A percentile compares a stretch with the other conserved stretches of the same genome.
Conservation (phyloP, 441 rosid species). For the Pelargonium cotyledonis region DNA sequence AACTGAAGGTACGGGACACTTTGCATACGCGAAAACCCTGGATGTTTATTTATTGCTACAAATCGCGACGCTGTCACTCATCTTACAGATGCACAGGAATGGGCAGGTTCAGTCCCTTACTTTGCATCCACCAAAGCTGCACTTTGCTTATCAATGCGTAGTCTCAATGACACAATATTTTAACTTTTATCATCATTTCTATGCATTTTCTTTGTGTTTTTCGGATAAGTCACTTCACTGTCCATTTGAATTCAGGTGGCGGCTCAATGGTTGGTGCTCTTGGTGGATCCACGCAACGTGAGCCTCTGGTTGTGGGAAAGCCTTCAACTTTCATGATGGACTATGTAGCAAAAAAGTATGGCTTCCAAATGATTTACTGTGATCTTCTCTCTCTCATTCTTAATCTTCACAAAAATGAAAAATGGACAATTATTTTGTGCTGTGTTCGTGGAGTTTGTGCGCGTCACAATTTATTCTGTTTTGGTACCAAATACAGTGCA, state of each 20-base stretch:
- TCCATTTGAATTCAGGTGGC: slow-evolving; percentile 43
- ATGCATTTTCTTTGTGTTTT: not conserved
- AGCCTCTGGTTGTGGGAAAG: slow-evolving; percentile 69
- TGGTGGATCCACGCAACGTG: slow-evolving; percentile 57
- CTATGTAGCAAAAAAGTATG: slow-evolving; percentile 73
- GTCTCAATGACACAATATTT: not conserved
- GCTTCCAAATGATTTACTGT: slow-evolving; percentile 1
- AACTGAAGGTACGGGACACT: slow-evolving; percentile 61
- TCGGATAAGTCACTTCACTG: not conserved
- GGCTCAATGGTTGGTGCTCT: slow-evolving; percentile 82
- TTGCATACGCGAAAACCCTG: slow-evolving; percentile 68
- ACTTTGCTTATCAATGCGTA: not conserved
- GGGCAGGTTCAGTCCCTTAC: slow-evolving; percentile 52
- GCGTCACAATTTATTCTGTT: too few species aligned
- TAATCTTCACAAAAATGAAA: not conserved
- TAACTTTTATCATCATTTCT: not conserved
- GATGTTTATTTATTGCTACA: slow-evolving; percentile 70
- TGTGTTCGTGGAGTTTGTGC: too few species aligned
- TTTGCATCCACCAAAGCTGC: not conserved
- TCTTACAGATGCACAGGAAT: slow-evolving; percentile 80
- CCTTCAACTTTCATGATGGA: slow-evolving; percentile 88
- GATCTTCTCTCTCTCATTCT: not conserved
- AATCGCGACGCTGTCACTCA: slow-evolving; percentile 77
- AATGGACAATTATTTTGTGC: too few species aligned
- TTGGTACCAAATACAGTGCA: too few species aligned